Evolutionary conservation across 805 yeast species (phyloP).

Genomic region (Lipomyces kockii): DNA sequence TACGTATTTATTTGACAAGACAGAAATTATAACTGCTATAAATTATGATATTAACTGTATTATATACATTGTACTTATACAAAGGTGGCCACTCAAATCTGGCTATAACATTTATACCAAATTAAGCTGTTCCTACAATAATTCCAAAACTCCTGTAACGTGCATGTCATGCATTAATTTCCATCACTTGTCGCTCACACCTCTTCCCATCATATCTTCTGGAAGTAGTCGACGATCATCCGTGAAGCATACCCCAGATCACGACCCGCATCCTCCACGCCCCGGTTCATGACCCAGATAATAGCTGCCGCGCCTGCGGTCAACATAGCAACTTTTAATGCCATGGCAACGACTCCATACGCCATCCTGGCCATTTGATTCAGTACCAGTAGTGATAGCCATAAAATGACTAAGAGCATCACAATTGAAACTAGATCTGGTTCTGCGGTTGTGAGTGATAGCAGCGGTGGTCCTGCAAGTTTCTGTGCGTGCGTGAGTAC

Average conservation of each 20-base stretch:
- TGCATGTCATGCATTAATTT: neutral
- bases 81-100: neutral
- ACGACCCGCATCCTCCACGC: conserved; percentile 14
- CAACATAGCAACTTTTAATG: conserved; percentile 23
- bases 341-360: conserved; percentile 30
- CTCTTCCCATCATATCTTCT: conserved; percentile 9
- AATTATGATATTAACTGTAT: neutral
- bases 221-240: conserved; percentile 9
- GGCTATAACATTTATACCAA: neutral
- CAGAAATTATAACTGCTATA: too few relatives aligned
- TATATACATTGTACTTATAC: neutral
- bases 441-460: conserved; percentile 21
- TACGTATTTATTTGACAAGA: too few relatives aligned
- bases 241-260: conserved; percentile 7
- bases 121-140: neutral
- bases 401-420: conserved; percentile 31
- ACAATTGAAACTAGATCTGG: conserved; percentile 34
- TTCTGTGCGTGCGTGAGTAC: conserved; percentile 10
- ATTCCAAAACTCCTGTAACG: neutral
- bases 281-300: conserved; percentile 20
- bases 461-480: conserved; percentile 19
- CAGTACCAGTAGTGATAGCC: conserved; percentile 35
- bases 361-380: conserved; percentile 34
- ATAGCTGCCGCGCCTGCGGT: conserved; percentile 19
- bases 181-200: neutral